Conservation (phyloP, 2,329 filamentous ascomycete genomes). For the Monosporascus sp. region DNA sequence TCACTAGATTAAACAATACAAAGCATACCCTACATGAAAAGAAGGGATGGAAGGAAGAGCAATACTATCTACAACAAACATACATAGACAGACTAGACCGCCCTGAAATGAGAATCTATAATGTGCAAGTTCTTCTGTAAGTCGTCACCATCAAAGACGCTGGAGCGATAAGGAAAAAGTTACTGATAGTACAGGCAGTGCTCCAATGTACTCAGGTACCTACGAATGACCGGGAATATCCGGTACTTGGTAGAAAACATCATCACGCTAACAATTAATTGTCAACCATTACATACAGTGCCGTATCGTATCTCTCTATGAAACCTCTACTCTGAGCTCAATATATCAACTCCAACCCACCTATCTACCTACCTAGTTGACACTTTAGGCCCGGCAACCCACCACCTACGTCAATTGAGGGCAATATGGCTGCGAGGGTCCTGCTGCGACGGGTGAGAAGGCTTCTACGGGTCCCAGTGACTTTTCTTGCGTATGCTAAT, state of each 20-base stretch:
- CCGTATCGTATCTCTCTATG: too few relatives aligned
- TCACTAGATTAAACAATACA: background rate
- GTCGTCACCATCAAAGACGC: background rate
- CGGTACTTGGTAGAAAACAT: background rate
- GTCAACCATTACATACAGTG: background rate
- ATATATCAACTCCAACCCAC: background rate
- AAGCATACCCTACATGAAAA: conserved; percentile 1
- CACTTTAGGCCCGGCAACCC: conserved; percentile 3
- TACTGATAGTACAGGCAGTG: background rate
- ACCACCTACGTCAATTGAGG: conserved; percentile 39
- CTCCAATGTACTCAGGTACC: background rate
- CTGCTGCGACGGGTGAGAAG: conserved; percentile 50
- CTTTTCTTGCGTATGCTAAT: conserved; percentile 19
- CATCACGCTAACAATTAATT: background rate
- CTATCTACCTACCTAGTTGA: background rate
- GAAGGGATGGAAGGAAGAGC: background rate
- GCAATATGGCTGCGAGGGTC: conserved; percentile 56
- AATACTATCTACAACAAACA: background rate
- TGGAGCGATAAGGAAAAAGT: background rate
- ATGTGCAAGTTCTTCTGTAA: too few relatives aligned
- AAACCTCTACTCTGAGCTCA: background rate
- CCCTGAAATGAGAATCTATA: too few relatives aligned
- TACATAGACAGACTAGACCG: too few relatives aligned
- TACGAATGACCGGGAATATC: background rate
- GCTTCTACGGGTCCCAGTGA: conserved; percentile 2